Conservation (phyloP, 2,329 filamentous ascomycete species). For the Stenocarpella maydis region DNA sequence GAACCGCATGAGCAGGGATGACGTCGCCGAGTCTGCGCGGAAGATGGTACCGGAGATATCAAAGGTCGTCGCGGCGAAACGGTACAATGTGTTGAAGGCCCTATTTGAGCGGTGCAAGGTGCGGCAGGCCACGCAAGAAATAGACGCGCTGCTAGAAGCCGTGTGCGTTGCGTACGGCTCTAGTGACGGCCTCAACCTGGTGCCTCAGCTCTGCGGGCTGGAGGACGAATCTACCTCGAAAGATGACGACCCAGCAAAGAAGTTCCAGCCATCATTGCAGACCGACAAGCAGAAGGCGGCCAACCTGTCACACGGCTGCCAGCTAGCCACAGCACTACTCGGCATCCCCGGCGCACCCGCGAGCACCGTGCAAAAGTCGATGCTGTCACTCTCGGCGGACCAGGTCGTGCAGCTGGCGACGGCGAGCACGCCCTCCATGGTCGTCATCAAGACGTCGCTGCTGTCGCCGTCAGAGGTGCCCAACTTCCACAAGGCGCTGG, state of each 20-base stretch:
- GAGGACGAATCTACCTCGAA: conserved; percentile 44
- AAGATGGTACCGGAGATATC: conserved; percentile 77
- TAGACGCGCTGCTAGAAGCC: conserved; percentile 58
- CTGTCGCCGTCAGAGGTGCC: conserved; percentile 56
- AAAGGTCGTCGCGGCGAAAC: conserved; percentile 75
- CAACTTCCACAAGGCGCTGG: conserved; percentile 64
- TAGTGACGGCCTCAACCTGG: conserved; percentile 53
- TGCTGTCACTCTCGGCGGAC: conserved; percentile 65
- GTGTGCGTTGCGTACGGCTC: conserved; percentile 59
- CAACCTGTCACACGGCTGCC: conserved; percentile 74
- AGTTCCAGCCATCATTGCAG: conserved; percentile 43
- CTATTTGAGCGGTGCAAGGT: conserved; percentile 84
- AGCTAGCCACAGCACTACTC: conserved; percentile 84
- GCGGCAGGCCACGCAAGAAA: conserved; percentile 49
- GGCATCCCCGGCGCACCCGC: conserved; percentile 73
- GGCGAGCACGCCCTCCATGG: conserved; percentile 56
- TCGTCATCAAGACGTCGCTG: conserved; percentile 60
- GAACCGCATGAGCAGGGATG: conserved; percentile 85
- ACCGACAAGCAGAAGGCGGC: conserved; percentile 64
- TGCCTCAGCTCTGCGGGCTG: conserved; percentile 59
- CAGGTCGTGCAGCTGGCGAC: conserved; percentile 71
- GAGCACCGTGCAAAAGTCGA: conserved; percentile 76
- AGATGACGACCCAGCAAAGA: conserved; percentile 39
- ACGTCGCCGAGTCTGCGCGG: conserved; percentile 76
- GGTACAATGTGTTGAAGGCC: conserved; percentile 81